Evolutionary conservation across 2,329 filamentous ascomycete genomes (phyloP).

Genomic region (Claviceps quebecensis): DNA sequence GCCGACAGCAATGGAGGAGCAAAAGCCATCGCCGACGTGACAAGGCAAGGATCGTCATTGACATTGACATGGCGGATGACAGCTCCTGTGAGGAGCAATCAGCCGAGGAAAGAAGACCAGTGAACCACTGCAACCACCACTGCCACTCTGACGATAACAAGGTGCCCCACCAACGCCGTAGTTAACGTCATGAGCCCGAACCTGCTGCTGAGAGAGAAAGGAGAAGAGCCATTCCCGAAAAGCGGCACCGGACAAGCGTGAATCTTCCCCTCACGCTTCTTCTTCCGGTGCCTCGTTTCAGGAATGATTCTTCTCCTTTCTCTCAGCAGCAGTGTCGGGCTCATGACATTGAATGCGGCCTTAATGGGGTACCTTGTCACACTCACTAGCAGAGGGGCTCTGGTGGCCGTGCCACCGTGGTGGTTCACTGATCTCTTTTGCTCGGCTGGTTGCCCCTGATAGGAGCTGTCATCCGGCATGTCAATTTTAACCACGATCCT

Average conservation of each 20-base stretch:
- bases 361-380: too few species aligned
- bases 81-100: too few species aligned
- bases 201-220: conserved; percentile 9
- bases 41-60: conserved; percentile 13
- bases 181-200: too few species aligned
- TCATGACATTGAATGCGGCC: too few species aligned
- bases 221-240: conserved; percentile 7
- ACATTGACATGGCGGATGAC: conserved; percentile 14
- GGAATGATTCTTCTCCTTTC: conserved; percentile 11
- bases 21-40: conserved; percentile 21
- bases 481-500: conserved; percentile 21
- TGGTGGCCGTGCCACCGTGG: conserved; percentile 22
- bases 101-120: too few species aligned
- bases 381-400: conserved; percentile 12
- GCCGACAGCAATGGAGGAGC: conserved; percentile 12
- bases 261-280: conserved; percentile 5
- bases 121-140: conserved; percentile 15
- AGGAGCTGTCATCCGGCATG: too few species aligned
- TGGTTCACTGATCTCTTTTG: not conserved
- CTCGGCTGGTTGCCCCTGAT: too few species aligned
- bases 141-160: conserved; percentile 12
- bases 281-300: conserved; percentile 10
- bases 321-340: conserved; percentile 1
- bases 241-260: conserved; percentile 13
- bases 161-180: too few species aligned